Conservation (phyloP, 1,139 yeast genomes). For the Blastobotrys niveus region DNA sequence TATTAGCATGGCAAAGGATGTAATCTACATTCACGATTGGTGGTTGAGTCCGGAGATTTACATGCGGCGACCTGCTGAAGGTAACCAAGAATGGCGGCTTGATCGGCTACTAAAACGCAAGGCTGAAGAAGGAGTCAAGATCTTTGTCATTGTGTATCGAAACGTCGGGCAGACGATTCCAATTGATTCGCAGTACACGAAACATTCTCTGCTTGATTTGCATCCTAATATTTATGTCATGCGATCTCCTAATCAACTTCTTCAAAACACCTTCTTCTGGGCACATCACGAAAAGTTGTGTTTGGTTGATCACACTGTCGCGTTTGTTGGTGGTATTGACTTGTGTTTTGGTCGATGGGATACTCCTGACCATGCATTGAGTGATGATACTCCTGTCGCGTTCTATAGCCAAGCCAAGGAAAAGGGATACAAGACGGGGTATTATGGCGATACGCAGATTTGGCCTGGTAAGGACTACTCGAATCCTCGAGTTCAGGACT, state of each 20-base stretch:
- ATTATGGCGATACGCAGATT: conserved; percentile 42
- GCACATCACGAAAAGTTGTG: conserved; percentile 97
- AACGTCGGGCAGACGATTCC: conserved; percentile 92
- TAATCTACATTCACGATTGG: conserved; percentile 95
- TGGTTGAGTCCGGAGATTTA: conserved; percentile 95
- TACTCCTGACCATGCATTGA: conserved; percentile 88
- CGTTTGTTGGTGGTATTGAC: conserved; percentile 93
- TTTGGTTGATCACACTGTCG: conserved; percentile 79
- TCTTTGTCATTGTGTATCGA: conserved; percentile 88
- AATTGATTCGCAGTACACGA: conserved; percentile 90
- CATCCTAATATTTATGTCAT: conserved; percentile 85
- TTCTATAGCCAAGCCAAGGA: conserved; percentile 28
- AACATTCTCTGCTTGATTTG: conserved; percentile 80
- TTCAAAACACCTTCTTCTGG: conserved; percentile 94
- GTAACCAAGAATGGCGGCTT: conserved; percentile 89
- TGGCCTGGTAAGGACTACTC: conserved; percentile 98
- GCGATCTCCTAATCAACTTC: conserved; percentile 90
- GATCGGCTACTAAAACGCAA: conserved; percentile 83
- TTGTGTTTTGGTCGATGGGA: conserved; percentile 94
- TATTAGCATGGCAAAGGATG: conserved; percentile 88
- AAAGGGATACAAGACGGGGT: neutral
- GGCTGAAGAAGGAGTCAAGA: conserved; percentile 92
- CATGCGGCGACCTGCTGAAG: conserved; percentile 88
- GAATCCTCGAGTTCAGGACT: conserved; percentile 89
- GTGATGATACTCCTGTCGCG: conserved; percentile 57